These are phyloP conservation scores for Chlorophyllum brunneum DNA, from an alignment of 768 basidiomycete genomes.

Conservation along the genomic window DNA sequence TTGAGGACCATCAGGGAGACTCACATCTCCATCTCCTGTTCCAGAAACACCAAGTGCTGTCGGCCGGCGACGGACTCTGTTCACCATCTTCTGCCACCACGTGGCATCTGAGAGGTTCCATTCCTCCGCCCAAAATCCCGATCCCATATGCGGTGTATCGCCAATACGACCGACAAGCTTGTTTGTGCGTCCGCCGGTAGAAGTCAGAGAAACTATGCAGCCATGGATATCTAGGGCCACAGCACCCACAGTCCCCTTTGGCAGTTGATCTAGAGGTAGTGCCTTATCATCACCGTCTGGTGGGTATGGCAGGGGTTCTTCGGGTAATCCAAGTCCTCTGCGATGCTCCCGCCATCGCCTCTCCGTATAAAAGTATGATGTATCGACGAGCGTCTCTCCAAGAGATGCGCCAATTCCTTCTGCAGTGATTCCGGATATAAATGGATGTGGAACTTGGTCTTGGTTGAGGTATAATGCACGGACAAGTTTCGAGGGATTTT, in stretches of 20 bases:
- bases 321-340: constrained; percentile 68
- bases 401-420: constrained; percentile 56
- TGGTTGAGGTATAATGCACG: constrained; percentile 72
- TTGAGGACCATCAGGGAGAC: constrained; percentile 17
- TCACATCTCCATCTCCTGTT: constrained; percentile 82
- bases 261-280: constrained; percentile 49
- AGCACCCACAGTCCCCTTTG: constrained; percentile 81
- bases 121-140: constrained; percentile 84
- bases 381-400: constrained; percentile 59
- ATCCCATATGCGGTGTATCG: constrained; percentile 75
- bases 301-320: constrained; percentile 47
- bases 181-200: constrained; percentile 81
- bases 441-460: constrained; percentile 55
- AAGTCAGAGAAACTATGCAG: constrained; percentile 70
- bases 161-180: constrained; percentile 82
- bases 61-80: constrained; percentile 10
- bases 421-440: constrained; percentile 64
- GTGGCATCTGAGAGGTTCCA: constrained; percentile 37
- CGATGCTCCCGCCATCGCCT: constrained; percentile 76
- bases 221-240: constrained; percentile 75
- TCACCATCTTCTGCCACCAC: constrained; percentile 6
- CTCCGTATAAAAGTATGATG: constrained; percentile 77
- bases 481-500: constrained; percentile 72
- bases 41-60: constrained; percentile 73
- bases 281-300: constrained; percentile 18